Conservation (phyloP, 768 basidiomycete species). For the Kwoniella europaea region DNA sequence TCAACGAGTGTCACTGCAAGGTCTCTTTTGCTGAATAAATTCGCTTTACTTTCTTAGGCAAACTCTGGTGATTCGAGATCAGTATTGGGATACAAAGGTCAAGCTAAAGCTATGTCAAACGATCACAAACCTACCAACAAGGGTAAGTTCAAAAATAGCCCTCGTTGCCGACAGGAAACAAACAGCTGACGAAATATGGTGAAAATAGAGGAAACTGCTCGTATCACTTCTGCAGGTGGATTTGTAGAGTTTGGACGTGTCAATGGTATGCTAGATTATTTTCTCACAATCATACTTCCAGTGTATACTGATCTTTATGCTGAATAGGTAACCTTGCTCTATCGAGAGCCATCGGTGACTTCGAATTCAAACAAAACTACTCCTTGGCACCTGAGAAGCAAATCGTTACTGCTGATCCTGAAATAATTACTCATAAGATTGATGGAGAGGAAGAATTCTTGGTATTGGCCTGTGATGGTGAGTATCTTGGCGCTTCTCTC, state of each 20-base stretch:
- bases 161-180: too few species aligned
- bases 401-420: conserved; percentile 93
- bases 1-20: background rate
- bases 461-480: conserved; percentile 96
- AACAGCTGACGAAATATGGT: conserved; percentile 1
- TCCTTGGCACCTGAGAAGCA: conserved; percentile 81
- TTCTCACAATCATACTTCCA: background rate
- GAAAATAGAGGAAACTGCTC: conserved; percentile 73
- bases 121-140: conserved; percentile 95
- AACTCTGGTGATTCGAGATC: conserved; percentile 97
- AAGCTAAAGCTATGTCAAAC: conserved; percentile 83
- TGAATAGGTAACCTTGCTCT: conserved; percentile 86
- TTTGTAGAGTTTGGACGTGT: conserved; percentile 96
- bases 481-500: conserved; percentile 2
- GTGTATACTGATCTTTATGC: background rate
- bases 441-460: conserved; percentile 93
- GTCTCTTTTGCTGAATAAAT: background rate
- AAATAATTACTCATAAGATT: conserved; percentile 78
- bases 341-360: conserved; percentile 93
- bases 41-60: conserved; percentile 65
- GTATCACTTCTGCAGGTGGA: conserved; percentile 88
- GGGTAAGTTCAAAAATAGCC: conserved; percentile 61
- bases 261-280: conserved; percentile 68
- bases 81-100: conserved; percentile 81
- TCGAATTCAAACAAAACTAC: conserved; percentile 97